phyloP scores from a whole-genome alignment of 2,329 filamentous ascomycete species.

The Ophiostoma sp. region DNA sequence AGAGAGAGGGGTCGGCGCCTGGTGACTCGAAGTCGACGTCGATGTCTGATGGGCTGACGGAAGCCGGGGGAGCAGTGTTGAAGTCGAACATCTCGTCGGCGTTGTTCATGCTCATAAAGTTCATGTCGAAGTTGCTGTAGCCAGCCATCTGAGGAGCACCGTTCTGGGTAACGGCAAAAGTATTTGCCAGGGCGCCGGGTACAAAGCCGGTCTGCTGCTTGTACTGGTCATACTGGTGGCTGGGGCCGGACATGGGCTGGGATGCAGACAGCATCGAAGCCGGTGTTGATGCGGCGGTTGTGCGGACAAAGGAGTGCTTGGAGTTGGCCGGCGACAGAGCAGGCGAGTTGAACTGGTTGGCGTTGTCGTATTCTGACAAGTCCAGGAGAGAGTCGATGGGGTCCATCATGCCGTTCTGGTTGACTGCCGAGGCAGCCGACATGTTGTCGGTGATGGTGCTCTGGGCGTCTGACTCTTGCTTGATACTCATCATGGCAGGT shows the following conservation, averaged over 20 bases:
- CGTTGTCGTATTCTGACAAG: conserved; percentile 57
- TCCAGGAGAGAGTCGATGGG: conserved; percentile 56
- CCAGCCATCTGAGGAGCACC: conserved; percentile 45
- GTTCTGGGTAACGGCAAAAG: conserved; percentile 69
- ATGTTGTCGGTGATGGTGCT: conserved; percentile 27
- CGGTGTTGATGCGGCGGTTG: conserved; percentile 42
- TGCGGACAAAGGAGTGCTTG: conserved; percentile 50
- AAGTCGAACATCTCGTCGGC: conserved; percentile 68
- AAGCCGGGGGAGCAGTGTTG: conserved; percentile 57
- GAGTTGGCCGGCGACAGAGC: conserved; percentile 51
- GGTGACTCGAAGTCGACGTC: conserved; percentile 64
- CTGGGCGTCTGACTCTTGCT: conserved; percentile 25
- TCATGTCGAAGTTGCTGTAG: conserved; percentile 46
- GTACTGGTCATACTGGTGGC: conserved; percentile 92
- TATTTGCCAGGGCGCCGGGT: conserved; percentile 72
- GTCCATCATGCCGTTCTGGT: conserved; percentile 35
- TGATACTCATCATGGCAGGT: conserved; percentile 24
- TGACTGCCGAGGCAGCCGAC: conserved; percentile 34
- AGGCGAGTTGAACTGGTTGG: conserved; percentile 54
- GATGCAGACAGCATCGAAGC: conserved; percentile 47
- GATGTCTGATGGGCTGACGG: conserved; percentile 56
- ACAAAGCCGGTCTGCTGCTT: conserved; percentile 93
- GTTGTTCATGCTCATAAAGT: conserved; percentile 49
- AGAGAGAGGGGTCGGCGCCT: conserved; percentile 55
- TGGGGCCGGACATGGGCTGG: conserved; percentile 69